Conservation (phyloP, 768 basidiomycete species). For the Phaeolepiota aurea region DNA sequence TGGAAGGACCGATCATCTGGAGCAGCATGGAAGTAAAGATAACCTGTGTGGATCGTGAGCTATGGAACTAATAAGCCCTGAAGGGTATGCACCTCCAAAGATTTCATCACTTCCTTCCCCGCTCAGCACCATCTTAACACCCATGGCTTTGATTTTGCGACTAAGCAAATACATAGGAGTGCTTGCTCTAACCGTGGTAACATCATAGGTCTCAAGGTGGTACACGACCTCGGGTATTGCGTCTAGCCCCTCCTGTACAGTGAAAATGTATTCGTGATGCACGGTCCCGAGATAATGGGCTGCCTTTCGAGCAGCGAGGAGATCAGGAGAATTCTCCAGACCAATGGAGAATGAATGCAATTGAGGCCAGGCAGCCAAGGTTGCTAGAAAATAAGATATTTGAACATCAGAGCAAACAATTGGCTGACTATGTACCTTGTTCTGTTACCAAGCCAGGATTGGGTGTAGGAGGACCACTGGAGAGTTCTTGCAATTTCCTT, state of each 20-base stretch:
- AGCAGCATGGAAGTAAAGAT: slow-evolving; percentile 99
- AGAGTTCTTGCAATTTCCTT: slow-evolving; percentile 42
- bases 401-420: slow-evolving; percentile 6
- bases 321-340: slow-evolving; percentile 89
- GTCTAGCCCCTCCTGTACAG: slow-evolving; percentile 95
- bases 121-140: slow-evolving; percentile 98
- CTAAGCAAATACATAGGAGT: slow-evolving; percentile 99
- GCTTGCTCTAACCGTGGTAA: slow-evolving; percentile 94
- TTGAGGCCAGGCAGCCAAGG: slow-evolving; percentile 86
- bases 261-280: slow-evolving; percentile 97
- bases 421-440: slow-evolving; percentile 32
- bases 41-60: slow-evolving; percentile 44
- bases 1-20: slow-evolving; percentile 86
- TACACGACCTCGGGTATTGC: slow-evolving; percentile 97
- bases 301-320: slow-evolving; percentile 88
- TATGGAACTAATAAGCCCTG: too few species aligned
- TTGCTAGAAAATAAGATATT: slow-evolving; percentile 29
- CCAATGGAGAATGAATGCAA: slow-evolving; percentile 98
- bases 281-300: slow-evolving; percentile 90
- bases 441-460: slow-evolving; percentile 35
- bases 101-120: slow-evolving; percentile 99
- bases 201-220: slow-evolving; percentile 98
- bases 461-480: slow-evolving; percentile 54
- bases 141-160: slow-evolving; percentile 99
- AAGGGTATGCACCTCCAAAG: slow-evolving; percentile 61